These are phyloP conservation scores for Botryotinia narcissicola DNA, from an alignment of 2,329 filamentous ascomycete genomes.

Conservation along the genomic window DNA sequence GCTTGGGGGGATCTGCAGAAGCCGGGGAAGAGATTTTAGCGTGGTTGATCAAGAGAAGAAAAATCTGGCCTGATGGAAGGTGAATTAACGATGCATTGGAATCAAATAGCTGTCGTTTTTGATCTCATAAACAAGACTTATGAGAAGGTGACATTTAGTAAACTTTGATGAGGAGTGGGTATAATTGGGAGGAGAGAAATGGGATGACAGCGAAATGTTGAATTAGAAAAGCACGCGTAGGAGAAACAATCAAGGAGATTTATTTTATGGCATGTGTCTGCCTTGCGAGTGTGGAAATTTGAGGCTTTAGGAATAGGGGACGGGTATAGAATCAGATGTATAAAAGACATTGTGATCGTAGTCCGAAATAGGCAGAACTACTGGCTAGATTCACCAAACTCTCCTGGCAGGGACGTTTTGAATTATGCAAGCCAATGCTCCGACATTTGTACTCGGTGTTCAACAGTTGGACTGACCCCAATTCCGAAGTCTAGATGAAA, in stretches of 20 bases:
- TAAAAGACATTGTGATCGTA: background rate
- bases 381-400: too few relatives aligned
- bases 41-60: background rate
- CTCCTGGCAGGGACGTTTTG: too few relatives aligned
- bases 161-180: background rate
- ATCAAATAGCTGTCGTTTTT: background rate
- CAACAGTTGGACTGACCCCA: too few relatives aligned
- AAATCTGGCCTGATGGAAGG: background rate
- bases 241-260: constrained; percentile 7
- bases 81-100: background rate
- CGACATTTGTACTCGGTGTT: too few relatives aligned
- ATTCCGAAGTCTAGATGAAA: too few relatives aligned
- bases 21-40: constrained; percentile 17
- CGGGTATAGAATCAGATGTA: background rate
- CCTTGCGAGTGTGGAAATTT: background rate
- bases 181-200: background rate
- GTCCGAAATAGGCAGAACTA: too few relatives aligned
- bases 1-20: constrained; percentile 55
- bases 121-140: background rate
- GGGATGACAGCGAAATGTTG: background rate
- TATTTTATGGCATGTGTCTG: background rate
- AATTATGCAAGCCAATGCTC: too few relatives aligned
- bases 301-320: background rate
- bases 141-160: background rate
- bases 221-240: background rate